phyloP scores from a whole-genome alignment of 805 yeast genomes.

The Saturnispora hagleri region DNA sequence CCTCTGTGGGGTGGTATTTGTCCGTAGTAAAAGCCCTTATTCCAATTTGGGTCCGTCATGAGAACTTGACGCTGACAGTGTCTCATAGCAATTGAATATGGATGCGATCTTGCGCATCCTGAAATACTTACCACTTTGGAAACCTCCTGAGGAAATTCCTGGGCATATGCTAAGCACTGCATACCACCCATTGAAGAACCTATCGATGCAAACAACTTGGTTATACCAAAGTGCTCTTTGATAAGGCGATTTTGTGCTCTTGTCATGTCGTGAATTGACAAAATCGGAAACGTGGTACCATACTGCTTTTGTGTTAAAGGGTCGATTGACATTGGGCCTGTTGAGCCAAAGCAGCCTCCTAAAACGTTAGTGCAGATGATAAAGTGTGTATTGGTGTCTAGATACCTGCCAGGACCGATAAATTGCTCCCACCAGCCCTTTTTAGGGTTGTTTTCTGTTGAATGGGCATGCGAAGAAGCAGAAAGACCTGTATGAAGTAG shows the following conservation, averaged over 20 bases:
- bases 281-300: conserved; percentile 81
- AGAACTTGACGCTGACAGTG: conserved; percentile 88
- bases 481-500: conserved; percentile 85
- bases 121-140: conserved; percentile 69
- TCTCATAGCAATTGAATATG: conserved; percentile 87
- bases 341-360: conserved; percentile 93
- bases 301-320: conserved; percentile 60
- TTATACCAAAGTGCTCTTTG: conserved; percentile 49
- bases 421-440: conserved; percentile 96
- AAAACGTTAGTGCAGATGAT: conserved; percentile 84
- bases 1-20: conserved; percentile 85
- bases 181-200: conserved; percentile 99
- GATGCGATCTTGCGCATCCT: conserved; percentile 92
- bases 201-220: conserved; percentile 63
- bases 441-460: conserved; percentile 56
- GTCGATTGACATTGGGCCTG: conserved; percentile 80
- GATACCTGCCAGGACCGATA: conserved; percentile 72
- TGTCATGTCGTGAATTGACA: conserved; percentile 84
- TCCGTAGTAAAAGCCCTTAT: conserved; percentile 72
- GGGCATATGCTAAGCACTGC: conserved; percentile 85
- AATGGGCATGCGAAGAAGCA: conserved; percentile 89
- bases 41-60: conserved; percentile 95
- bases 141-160: conserved; percentile 73
- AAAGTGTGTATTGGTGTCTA: conserved; percentile 77
- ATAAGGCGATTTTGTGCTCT: conserved; percentile 75